Evolutionary conservation across 1,284 basidiomycete species (phyloP), one percentile per base, ranked within the genome.

Genomic region (Heterobasidion irregulare): DNA sequence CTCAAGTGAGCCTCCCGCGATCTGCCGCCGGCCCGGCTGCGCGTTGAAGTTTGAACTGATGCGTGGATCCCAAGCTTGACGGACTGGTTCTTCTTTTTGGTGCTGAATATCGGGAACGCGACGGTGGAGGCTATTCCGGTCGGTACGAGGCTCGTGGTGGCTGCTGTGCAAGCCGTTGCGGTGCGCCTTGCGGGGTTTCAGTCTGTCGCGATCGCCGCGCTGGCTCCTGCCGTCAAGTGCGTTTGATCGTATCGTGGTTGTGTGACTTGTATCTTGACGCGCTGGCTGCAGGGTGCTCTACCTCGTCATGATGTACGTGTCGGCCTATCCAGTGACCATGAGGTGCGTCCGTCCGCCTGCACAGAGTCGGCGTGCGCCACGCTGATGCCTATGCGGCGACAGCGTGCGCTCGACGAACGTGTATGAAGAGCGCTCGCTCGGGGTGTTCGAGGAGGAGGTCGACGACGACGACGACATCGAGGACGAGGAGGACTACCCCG

Each of bases 321-420:
- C 70, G 2, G 68, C 76, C 56, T 74, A 75, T 57, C 73, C 73
- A 15, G 64, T 70, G 35, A 66, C 67, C 9, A 69, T 71, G 68
- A 70, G 66, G 65, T 66, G 16, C 33, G 56, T 44, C 6, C 16
- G 19, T 19, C 35, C 13, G 13, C 33, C n/a, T 6, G 10, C 15
- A 34, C 2, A 26, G 16, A 32, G 9, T 33, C 19, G 33, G 71
- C 72, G 59, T 70, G 75, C 46, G 76, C 75, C 65, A 68, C 68
- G 52, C 66, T 72, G 58, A 67, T 41, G 38, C 59, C 60, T 35
- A n/a, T 58, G 56, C 26, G 8, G 33, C 8, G 9, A 18, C 54
- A 88, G 87, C 63, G 91, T 99, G 7, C 90, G 96, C 10, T 86
- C 91, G 13, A 98, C 96, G 33, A 99, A 99, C 69, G 96, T 98